Conservation (phyloP, 768 basidiomycete genomes). For the Pisolithus albus region DNA sequence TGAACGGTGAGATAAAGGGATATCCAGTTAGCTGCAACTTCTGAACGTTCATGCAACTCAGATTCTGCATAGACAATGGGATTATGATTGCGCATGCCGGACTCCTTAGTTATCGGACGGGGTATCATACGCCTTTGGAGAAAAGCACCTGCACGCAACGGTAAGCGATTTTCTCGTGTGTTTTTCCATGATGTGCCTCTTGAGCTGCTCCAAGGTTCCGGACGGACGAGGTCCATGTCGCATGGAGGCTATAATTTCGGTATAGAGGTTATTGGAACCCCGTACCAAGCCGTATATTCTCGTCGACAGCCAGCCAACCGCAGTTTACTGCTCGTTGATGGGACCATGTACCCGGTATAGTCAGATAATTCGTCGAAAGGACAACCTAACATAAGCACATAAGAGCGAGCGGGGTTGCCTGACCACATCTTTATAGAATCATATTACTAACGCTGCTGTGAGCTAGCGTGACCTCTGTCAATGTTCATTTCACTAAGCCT, state of each 20-base stretch:
- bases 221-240: conserved; percentile 88
- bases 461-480: neutral
- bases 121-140: conserved; percentile 63
- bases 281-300: no score
- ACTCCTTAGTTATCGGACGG: conserved; percentile 87
- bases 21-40: neutral
- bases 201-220: conserved; percentile 56
- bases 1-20: conserved; percentile 59
- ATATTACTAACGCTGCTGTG: conserved; percentile 58
- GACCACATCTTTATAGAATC: no score
- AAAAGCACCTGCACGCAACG: conserved; percentile 91
- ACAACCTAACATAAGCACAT: no score
- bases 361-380: no score
- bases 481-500: conserved; percentile 63
- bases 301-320: no score
- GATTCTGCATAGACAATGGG: conserved; percentile 98
- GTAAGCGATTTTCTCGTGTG: conserved; percentile 33
- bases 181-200: neutral
- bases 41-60: conserved; percentile 23
- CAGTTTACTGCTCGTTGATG: no score
- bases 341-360: no score
- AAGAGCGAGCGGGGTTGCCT: no score
- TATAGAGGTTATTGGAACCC: no score
- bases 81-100: conserved; percentile 99
- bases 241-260: conserved; percentile 56